Evolutionary conservation across 148 eudicot genomes (phyloP), one percentile per base, ranked within the genome.

Genomic region (Mesembryanthemum crystallinum): DNA sequence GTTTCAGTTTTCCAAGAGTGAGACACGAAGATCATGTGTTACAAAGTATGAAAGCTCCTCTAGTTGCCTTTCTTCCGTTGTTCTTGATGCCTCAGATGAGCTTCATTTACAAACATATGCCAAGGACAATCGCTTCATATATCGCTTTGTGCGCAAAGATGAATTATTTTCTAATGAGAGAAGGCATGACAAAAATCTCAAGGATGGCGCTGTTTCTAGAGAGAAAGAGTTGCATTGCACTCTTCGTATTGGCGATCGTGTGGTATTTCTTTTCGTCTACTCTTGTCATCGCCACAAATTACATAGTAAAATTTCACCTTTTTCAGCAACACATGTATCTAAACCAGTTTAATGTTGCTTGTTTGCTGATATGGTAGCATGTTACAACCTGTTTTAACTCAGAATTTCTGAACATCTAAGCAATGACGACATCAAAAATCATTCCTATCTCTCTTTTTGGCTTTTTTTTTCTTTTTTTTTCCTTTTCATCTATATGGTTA

Each of bases 211-310:
- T 5, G 70, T 82, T 75, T 81, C 90, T 76, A 71, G 71, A 24
- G 71, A 68, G n/a, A 84, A 73, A 72, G 85, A 86, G 72, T 74
- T 85, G 51, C 83, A 85, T 71, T 82, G 88, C 81, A 75, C 77
- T 62, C 89, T 96, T 21, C 90, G 83, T 64, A 86, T 69, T 76
- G 98, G 99, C 54, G 99, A 96, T 82, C 88, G 89, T 82, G 98
- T 92, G 99, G 99, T 96, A 91, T 47, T 64, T 80, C 52, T 60
- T 33, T 14, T 52, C 7, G 21, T 42, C 49, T 69, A 39, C 62
- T 60, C 47, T 18, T 64, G 23, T 32, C 43, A 20, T 49, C n/a
- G 1, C n/a, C 52, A 43, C n/a, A 42, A 27, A 35, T 55, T 54
- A 18, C 11, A 15, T 33, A 45, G n/a, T 42, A 25, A 15, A 8